Base-by-base conservation (phyloP, 768 basidiomycete species). In the Leccinum barrowsii region DNA sequence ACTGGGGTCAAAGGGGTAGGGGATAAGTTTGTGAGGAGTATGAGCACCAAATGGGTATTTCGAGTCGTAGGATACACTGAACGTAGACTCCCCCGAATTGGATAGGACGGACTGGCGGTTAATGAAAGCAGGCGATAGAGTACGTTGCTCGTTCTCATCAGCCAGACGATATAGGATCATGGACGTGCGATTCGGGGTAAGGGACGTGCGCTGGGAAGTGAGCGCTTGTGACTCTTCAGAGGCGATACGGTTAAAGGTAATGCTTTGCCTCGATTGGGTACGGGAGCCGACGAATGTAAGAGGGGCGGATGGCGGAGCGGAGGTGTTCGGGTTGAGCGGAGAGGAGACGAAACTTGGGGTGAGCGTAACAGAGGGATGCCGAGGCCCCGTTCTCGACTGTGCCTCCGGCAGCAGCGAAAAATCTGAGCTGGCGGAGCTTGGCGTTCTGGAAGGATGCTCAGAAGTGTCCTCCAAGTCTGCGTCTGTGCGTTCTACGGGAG, bases 1-100 rank as follows among this genome's bases (percentile, higher is more conserved):
- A 4, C 74, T 76, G 0, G 89, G 89, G 65, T 90, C 87, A 66
- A 87, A 90, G 12, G 78, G 86, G 65, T 89, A 91, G 2, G 89
- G 81, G 0, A 90, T 74, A 30, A 90, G 74, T n/a, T 72, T 68
- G 17, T 69, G 70, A 15, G 63, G 59, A 53, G 61, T 65, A 60
- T 72, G 53, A 5, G 63, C 48, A 44, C 76, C 76, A 7, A 70
- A 73, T 7, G 89, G 89, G 67, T 88, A 91, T 69, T 90, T 90
- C 10, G 85, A 86, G 66, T 82, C 81, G 28, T 77, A 78, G 10
- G 80, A 78, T 47, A 80, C 68, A 0, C 80, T 77, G 61, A 78
- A 75, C 28, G 75, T 63, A 6, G 81, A 82, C 47, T 87, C 84
- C 21, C 75, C 75, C 0, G 84, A 81, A 19, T 82, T 74, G 2